Percentiles rank a stretch among this genome's conserved stretches.
phyloP scores from a whole-genome alignment of 2,329 filamentous ascomycete species.

The Scedosporium dehoogii region DNA sequence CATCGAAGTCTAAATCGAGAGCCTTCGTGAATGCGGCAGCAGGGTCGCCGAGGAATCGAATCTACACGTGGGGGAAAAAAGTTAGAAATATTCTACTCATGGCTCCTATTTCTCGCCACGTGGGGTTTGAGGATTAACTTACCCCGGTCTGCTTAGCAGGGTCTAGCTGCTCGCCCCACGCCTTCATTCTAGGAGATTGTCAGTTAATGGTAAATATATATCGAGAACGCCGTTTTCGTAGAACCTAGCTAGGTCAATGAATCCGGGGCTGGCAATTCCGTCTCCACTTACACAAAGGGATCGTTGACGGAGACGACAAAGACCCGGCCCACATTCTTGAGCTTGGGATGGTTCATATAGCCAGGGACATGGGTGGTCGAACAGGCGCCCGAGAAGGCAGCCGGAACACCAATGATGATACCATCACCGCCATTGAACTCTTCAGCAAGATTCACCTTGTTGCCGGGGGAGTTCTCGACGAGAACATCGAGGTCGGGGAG shows the following conservation, averaged over 20 bases:
- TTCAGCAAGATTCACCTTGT: slow-evolving; percentile 77
- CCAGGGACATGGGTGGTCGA: slow-evolving; percentile 67
- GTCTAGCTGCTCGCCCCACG: slow-evolving; percentile 73
- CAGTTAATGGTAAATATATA: no score
- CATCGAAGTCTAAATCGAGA: slow-evolving; percentile 76
- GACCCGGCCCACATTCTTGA: slow-evolving; percentile 72
- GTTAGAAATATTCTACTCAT: background rate
- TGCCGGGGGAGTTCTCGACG: slow-evolving; percentile 77
- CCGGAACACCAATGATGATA: slow-evolving; percentile 76
- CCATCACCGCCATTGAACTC: slow-evolving; percentile 61
- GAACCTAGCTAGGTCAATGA: background rate
- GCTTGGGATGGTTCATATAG: slow-evolving; percentile 69
- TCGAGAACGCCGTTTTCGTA: background rate
- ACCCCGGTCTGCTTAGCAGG: slow-evolving; percentile 66
- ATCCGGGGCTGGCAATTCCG: no score
- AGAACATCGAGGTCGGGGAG: slow-evolving; percentile 70
- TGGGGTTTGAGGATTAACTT: slow-evolving; percentile 26
- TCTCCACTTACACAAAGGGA: slow-evolving; percentile 68
- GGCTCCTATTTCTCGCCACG: background rate
- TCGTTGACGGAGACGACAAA: slow-evolving; percentile 93
- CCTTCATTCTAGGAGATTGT: slow-evolving; percentile 60
- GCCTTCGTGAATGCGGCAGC: slow-evolving; percentile 70
- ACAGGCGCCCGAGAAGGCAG: slow-evolving; percentile 57
- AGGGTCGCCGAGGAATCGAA: slow-evolving; percentile 83
- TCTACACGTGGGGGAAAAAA: slow-evolving; percentile 33